phyloP scores from a whole-genome alignment of 2,329 filamentous ascomycete species.

The Sphaerulina vaccinii region DNA sequence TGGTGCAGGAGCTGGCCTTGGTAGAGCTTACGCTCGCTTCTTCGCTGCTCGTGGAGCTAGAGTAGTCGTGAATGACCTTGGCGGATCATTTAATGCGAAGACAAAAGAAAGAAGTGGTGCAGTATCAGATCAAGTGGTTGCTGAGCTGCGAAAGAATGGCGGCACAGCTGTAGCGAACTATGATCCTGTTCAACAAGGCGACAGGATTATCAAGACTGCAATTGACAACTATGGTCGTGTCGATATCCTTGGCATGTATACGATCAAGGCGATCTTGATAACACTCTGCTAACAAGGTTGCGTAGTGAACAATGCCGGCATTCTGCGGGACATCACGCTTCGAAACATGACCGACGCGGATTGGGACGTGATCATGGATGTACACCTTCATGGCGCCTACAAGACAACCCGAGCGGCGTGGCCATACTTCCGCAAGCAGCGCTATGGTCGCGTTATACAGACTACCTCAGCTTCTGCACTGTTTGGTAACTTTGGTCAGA shows the following conservation, averaged over 20 bases:
- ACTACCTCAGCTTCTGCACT: constrained; percentile 94
- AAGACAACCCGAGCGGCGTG: constrained; percentile 97
- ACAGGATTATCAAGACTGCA: constrained; percentile 86
- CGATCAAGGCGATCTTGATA: too few species aligned
- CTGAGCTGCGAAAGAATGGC: constrained; percentile 78
- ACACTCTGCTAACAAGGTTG: too few species aligned
- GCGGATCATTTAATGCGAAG: constrained; percentile 87
- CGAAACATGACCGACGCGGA: constrained; percentile 96
- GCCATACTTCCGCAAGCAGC: constrained; percentile 97
- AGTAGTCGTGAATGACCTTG: constrained; percentile 93
- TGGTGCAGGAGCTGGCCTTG: constrained; percentile 76
- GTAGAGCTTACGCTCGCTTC: constrained; percentile 79
- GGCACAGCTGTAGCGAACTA: constrained; percentile 97
- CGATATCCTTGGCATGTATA: too few species aligned
- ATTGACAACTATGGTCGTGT: constrained; percentile 77
- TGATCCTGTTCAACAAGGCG: constrained; percentile 86
- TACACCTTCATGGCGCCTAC: constrained; percentile 90
- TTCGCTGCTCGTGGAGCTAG: constrained; percentile 86
- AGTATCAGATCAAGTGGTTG: constrained; percentile 75
- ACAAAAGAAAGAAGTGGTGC: constrained; percentile 69
- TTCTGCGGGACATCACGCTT: constrained; percentile 89
- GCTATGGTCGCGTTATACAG: constrained; percentile 93
- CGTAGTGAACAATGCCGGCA: constrained; percentile 94
- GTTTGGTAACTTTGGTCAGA: constrained; percentile 97
- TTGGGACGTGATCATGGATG: constrained; percentile 90